Base-by-base conservation (phyloP, 1,284 basidiomycete species). In the Ceratobasidium sp. region DNA sequence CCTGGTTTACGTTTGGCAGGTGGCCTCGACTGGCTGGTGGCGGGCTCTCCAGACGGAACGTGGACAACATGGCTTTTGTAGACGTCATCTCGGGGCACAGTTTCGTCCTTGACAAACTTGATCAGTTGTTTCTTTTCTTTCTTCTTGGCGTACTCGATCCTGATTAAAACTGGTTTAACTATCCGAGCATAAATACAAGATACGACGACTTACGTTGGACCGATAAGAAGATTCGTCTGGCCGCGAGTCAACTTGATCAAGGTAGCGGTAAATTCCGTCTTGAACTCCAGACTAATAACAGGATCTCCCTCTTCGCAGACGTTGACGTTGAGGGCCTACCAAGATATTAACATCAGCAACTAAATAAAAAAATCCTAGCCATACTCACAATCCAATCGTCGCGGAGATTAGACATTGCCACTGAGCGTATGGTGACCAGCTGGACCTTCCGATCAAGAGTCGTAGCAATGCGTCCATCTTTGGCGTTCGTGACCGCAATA, bases 31-130 rank as follows among this genome's bases (percentile, higher is more conserved):
- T 86, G 78, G 76, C 94, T 96, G 68, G 79, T 86, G 0, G 94
- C 82, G 1, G 95, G 85, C 78, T 98, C 94, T 29, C 97, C 97
- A 27, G 92, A 89, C 10, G 89, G 84, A 0, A 98, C 94, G 72
- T 90, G 89, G 20, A 99, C 91, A 2, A 88, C 87, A 75, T 94
- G 93, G 75, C 93, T 96, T 85, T 99, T 99, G 83, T 99, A 99
- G 1, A 87, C 77, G 75, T 96, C 96, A 72, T 92, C 90, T 69
- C 86, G 87, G n/a, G 78, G 81, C 20, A 96, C 81, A 12, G 88
- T 89, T 78, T 97, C 94, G 77, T 98, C 95, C 81, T 93, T 98
- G 75, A 90, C 79, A 73, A 94, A 91, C 77, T 92, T 92, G 79
- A 99, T 94, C 68, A 87, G 83, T 1, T 91, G 88, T 77, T 89